These are phyloP conservation scores for Fusarium subtropicale DNA, from an alignment of 2,329 filamentous ascomycete species.

Conservation along the genomic window DNA sequence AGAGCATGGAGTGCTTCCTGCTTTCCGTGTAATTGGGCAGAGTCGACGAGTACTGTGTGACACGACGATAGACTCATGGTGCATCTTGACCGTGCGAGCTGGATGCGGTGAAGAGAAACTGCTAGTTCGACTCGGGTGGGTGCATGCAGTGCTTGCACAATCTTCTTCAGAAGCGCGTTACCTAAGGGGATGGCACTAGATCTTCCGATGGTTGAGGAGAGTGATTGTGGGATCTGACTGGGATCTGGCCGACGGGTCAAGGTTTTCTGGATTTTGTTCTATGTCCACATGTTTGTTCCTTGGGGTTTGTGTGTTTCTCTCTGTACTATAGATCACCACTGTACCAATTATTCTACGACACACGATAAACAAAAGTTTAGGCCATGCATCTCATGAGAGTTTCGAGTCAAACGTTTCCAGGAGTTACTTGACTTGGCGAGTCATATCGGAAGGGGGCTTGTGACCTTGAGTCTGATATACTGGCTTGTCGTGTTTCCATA, in stretches of 20 bases:
- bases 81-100: not conserved
- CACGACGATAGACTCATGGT: slow-evolving; percentile 14
- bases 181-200: slow-evolving; percentile 31
- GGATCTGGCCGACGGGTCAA: slow-evolving; percentile 9
- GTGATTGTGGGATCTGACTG: slow-evolving; percentile 19
- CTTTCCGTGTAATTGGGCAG: slow-evolving; percentile 24
- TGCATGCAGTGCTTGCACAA: slow-evolving; percentile 31
- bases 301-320: slow-evolving; percentile 7
- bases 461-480: not conserved
- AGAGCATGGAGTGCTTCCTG: slow-evolving; percentile 5
- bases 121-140: slow-evolving; percentile 20
- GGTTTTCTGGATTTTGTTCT: slow-evolving; percentile 15
- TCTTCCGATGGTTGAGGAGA: slow-evolving; percentile 31
- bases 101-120: slow-evolving; percentile 37
- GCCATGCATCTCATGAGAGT: not conserved
- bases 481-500: not conserved
- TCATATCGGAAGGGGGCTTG: not conserved
- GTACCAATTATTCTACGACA: not conserved
- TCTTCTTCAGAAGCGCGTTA: slow-evolving; percentile 18
- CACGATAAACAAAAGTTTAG: not conserved
- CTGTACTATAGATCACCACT: slow-evolving; percentile 16
- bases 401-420: not conserved
- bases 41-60: slow-evolving; percentile 20
- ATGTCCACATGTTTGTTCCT: not conserved
- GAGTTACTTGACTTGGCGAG: too few relatives aligned